phyloP scores from a whole-genome alignment of 2,329 filamentous ascomycete species.

The Pyricularia grisea region DNA sequence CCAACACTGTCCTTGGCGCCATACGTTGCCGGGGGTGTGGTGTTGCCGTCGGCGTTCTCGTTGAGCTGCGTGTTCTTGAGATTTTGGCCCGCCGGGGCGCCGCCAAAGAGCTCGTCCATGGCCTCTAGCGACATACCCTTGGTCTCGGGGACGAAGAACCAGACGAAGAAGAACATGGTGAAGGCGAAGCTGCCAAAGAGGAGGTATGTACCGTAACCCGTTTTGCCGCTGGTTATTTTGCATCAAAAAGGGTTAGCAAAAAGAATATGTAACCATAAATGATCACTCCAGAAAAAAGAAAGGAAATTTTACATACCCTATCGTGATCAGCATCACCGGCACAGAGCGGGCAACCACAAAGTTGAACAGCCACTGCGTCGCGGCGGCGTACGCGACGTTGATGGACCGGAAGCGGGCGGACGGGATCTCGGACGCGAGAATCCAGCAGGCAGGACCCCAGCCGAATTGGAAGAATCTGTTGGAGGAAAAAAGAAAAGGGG shows the following conservation, averaged over 20 bases:
- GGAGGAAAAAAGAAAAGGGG: conserved; percentile 4
- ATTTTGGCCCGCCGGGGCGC: conserved; percentile 6
- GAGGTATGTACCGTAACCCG: conserved; percentile 43
- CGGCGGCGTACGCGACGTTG: conserved; percentile 56
- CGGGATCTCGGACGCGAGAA: conserved; percentile 44
- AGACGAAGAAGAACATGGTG: conserved; percentile 52
- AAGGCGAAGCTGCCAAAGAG: conserved; percentile 57
- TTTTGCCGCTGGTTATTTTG: conserved; percentile 7
- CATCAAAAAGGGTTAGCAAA: not conserved
- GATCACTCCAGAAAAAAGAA: not conserved
- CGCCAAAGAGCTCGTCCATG: conserved; percentile 17
- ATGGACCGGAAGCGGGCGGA: conserved; percentile 51
- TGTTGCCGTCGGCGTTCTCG: not conserved
- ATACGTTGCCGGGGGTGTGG: not conserved
- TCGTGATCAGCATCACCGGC: conserved; percentile 46
- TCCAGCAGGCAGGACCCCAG: conserved; percentile 61
- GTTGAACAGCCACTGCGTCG: conserved; percentile 62
- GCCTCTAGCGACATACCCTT: conserved; percentile 36
- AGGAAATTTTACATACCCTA: conserved; percentile 11
- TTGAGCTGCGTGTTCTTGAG: not conserved
- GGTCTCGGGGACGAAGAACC: conserved; percentile 55
- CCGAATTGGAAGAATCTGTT: conserved; percentile 41
- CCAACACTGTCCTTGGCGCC: no score
- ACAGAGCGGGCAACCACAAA: conserved; percentile 57
- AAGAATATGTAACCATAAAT: not conserved